Base-by-base conservation (phyloP, 768 basidiomycete genomes). In the Leucocoprinus sp. region DNA sequence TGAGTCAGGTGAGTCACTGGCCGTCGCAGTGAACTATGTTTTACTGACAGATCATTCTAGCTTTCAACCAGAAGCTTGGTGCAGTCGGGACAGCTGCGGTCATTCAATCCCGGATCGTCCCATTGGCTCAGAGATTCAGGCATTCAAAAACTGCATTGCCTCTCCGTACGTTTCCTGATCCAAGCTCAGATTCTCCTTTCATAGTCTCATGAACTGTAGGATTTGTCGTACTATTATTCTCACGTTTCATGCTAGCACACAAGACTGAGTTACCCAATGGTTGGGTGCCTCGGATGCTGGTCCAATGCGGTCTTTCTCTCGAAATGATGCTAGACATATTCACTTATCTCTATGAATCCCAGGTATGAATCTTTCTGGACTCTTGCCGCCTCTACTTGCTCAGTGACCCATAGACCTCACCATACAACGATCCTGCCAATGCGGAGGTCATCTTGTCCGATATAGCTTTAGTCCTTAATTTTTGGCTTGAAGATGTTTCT, bases 81-180 rank as follows among this genome's bases (percentile, higher is more conserved):
- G 64, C 72, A 7, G 62, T 68, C 33, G 67, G 50, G 64, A 75
- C 51, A 42, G 74, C 82, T 35, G 83, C 89, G 53, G 67, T 72
- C 12, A 72, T 93, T 43, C 66, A 79, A 27, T 71, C 74, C 11
- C 78, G 71, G 51, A 66, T 93, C 14, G 72, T 82, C 17, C 75
- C 82, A 2, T 70, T 96, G 4, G 90, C 86, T 15, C 81, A 87
- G 54, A 72, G 88, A 17, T 95, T 93, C 60, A 91, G 87, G 58
- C 90, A 93, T 0, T 95, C 92, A 2, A 89, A 92, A 50, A 81
- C 80, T 48, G 86, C 91, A 8, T 93, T 95, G 64, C 92, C 92
- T 14, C 67, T 93, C 22, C 77, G 92, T 93, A 55, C 59, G 88
- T 62, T 34, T 64, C 34, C 22, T 24, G 37, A 42, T 22, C 5